A percentile compares a stretch with the other conserved stretches of the same genome.
Evolutionary conservation across 129 eudicot species (phyloP).

Genomic region (Saussurea involucrata): DNA sequence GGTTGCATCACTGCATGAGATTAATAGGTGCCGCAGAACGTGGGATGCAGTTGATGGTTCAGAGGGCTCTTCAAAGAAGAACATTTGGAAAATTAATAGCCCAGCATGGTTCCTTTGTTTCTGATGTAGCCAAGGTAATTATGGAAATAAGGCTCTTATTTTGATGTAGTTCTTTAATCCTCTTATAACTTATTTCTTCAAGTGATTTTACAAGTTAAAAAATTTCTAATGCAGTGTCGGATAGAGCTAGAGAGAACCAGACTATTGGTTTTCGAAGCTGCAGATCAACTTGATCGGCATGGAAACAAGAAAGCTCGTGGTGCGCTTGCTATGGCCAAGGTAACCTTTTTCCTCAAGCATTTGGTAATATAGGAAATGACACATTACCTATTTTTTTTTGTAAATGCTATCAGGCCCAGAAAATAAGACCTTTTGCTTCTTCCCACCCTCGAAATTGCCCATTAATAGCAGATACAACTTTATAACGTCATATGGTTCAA

Average conservation of each 20-base stretch:
- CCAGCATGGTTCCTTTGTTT: conserved; percentile 86
- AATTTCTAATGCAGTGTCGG: conserved; percentile 62
- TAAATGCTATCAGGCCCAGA: too few relatives aligned
- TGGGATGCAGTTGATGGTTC: conserved; percentile 92
- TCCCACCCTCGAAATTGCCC: too few relatives aligned
- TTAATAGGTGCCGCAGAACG: conserved; percentile 98
- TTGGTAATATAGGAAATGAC: neutral
- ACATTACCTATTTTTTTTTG: neutral
- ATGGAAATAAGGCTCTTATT: neutral
- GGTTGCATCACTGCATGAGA: conserved; percentile 99
- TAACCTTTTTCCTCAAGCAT: conserved; percentile 7
- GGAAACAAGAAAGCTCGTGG: conserved; percentile 97
- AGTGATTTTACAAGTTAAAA: neutral
- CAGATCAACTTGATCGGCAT: conserved; percentile 91
- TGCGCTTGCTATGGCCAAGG: conserved; percentile 98
- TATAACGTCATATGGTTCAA: too few relatives aligned
- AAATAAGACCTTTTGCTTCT: too few relatives aligned
- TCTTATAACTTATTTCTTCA: neutral
- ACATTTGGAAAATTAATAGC: conserved; percentile 89
- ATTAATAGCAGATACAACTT: too few relatives aligned
- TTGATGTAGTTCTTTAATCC: neutral
- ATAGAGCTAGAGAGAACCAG: conserved; percentile 86
- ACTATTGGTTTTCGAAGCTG: conserved; percentile 87
- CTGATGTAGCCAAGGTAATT: conserved; percentile 84
- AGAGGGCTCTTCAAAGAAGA: conserved; percentile 76